Base-by-base conservation (phyloP, 2,329 filamentous ascomycete genomes). In the Claviceps digitariae region DNA sequence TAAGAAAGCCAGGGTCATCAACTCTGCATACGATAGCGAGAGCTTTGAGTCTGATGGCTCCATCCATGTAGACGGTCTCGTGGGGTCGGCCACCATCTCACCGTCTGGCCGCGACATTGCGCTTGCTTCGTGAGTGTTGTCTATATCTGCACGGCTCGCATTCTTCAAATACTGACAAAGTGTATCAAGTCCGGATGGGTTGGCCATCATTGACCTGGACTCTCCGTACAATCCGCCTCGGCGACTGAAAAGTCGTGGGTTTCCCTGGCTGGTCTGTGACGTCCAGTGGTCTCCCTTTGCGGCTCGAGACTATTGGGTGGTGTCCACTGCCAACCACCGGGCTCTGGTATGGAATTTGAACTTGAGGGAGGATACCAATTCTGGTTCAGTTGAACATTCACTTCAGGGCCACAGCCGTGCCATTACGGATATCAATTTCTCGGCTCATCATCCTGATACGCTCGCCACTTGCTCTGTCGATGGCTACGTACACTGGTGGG, bases 221-320 rank as follows among this genome's bases (percentile, higher is more conserved):
- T 90, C 84, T 12, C 89, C 89, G 1, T 93, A 90, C 65, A 93
- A 86, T 55, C 85, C 86, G 10, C 91, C 91, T 20, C 84, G 90
- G 20, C 85, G 90, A 62, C 77, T 96, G 48, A 78, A 77, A 60
- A 86, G 86, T 57, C 88, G 95, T 68, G 86, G 88, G 53, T 83
- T 89, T 45, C 86, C 88, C n/a, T 96, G 90, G 89, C 83, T 95
- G 51, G 90, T 95, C 5, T 90, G 91, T 12, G 91, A 96, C 67
- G 90, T 95, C 31, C 91, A 96, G 68, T 96, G 91, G 91, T 95
- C 89, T 12, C 91, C 91, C 1, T 95, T 96, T 66, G 87, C 90
- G 13, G 82, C 80, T 21, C 81, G 90, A 48, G 87, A 95, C 66
- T 90, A 90, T 62, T 96, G 91, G 90, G 86, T 96, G 20, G 87